phyloP scores from a whole-genome alignment of 2,329 filamentous ascomycete genomes.

The Verticillium dahliae region DNA sequence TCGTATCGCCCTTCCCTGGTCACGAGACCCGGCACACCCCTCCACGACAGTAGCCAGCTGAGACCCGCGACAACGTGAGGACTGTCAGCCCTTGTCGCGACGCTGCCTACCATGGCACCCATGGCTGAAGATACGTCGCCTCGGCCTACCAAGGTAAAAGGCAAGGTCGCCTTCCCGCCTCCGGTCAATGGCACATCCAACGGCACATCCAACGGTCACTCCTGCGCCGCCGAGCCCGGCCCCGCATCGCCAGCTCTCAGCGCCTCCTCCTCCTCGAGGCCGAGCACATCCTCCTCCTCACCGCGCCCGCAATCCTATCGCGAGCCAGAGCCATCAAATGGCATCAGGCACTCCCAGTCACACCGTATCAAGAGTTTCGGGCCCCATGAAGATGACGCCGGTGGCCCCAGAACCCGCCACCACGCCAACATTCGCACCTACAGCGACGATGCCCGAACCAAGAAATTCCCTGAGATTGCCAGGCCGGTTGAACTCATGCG shows the following conservation, averaged over 20 bases:
- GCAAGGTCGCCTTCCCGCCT: background rate
- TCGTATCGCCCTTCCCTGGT: too few relatives aligned
- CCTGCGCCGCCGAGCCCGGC: background rate
- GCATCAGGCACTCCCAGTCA: slow-evolving; percentile 12
- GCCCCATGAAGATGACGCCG: slow-evolving; percentile 24
- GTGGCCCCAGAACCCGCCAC: slow-evolving; percentile 23
- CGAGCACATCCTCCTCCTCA: slow-evolving; percentile 5
- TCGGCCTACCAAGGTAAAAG: background rate
- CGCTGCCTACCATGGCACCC: background rate
- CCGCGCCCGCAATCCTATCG: slow-evolving; percentile 8
- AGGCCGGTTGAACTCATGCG: slow-evolving; percentile 51
- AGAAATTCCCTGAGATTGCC: slow-evolving; percentile 45
- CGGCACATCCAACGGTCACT: background rate
- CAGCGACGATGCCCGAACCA: slow-evolving; percentile 14
- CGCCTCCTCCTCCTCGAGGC: slow-evolving; percentile 6
- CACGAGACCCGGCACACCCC: background rate
- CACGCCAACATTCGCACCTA: slow-evolving; percentile 18
- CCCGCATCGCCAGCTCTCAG: background rate
- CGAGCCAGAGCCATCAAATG: slow-evolving; percentile 10
- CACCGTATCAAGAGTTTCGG: slow-evolving; percentile 20
- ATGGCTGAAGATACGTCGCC: background rate
- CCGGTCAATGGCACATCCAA: slow-evolving; percentile 1
- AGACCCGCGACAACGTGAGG: background rate
- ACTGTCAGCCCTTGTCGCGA: background rate
- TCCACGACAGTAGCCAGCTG: background rate